Base-by-base conservation (phyloP, 2,329 filamentous ascomycete species). In the Didymella lethalis region DNA sequence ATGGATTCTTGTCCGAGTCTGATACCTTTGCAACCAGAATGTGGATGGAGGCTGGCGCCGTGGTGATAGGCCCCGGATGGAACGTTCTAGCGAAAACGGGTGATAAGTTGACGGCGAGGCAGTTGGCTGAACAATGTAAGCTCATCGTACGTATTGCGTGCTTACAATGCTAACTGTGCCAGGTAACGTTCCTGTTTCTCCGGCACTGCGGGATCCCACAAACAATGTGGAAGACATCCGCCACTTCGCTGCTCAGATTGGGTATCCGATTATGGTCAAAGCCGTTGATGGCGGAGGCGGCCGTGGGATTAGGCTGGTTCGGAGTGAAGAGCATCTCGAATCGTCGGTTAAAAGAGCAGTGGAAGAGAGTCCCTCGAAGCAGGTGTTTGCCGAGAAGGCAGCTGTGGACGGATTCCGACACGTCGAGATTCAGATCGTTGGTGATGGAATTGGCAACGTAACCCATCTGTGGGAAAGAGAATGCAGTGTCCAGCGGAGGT, bases 221-320 rank as follows among this genome's bases (percentile, higher is more conserved):
- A 75, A 72, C 8, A 71, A 70, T 16, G 63, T 82, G 0, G 73
- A 78, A 26, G 76, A 81, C 5, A 79, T 85, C 4, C 69, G 73
- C 3, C 43, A 53, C 0, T 93, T 93, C 66, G 93, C 91, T 73
- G 82, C 69, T 2, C 47, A 75, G 23, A 76, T 80, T 14, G 83
- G 83, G 1, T 83, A 82, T 44, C 85, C 85, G 0, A 77, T 87
- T 43, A 86, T 88, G 83, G 76, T 88, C 44, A 89, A 89, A 66
- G 86, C 86, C n/a, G 83, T 88, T 3, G 86, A 88, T 69, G 86
- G 86, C 1, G 86, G 86, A 14, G 86, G 86, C 2, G 86, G 86
- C 0, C 75, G 85, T 16, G 86, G 86, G 0, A 88, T 89, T 45
- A 80, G 86, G 6, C 75, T 88, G 0, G 81, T 87, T 7, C 73